Conservation (phyloP, 1,139 yeast species). For the Pichia kudriavzevii region DNA sequence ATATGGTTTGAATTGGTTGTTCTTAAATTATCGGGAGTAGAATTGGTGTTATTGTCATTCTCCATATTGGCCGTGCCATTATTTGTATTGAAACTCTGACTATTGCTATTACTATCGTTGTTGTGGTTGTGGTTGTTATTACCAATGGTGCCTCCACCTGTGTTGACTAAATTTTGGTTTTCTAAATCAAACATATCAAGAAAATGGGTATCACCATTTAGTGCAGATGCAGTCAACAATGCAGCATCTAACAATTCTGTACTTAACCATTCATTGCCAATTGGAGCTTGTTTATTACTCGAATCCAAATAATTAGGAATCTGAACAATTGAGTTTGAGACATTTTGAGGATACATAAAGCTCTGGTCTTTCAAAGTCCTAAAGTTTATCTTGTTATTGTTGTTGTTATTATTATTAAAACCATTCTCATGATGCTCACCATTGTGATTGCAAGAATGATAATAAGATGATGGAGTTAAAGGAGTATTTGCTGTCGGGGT, state of each 20-base stretch:
- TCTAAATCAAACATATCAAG: constrained; percentile 39
- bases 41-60: neutral
- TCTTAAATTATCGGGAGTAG: neutral
- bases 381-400: constrained; percentile 1
- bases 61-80: neutral
- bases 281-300: constrained; percentile 4
- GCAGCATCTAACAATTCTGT: constrained; percentile 68
- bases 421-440: no score
- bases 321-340: constrained; percentile 11
- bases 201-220: constrained; percentile 55
- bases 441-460: no score
- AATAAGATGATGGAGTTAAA: no score
- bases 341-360: constrained; percentile 11
- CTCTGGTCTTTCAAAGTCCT: constrained; percentile 3
- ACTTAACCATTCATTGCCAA: constrained; percentile 54
- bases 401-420: neutral
- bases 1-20: no score
- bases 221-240: constrained; percentile 62
- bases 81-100: neutral
- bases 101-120: neutral
- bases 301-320: constrained; percentile 4
- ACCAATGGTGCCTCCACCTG: neutral
- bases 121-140: neutral
- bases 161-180: neutral
- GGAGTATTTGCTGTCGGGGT: no score